Evolutionary conservation across 371 early-diverging fungal genomes (phyloP).

Genomic region (Nematocida major): DNA sequence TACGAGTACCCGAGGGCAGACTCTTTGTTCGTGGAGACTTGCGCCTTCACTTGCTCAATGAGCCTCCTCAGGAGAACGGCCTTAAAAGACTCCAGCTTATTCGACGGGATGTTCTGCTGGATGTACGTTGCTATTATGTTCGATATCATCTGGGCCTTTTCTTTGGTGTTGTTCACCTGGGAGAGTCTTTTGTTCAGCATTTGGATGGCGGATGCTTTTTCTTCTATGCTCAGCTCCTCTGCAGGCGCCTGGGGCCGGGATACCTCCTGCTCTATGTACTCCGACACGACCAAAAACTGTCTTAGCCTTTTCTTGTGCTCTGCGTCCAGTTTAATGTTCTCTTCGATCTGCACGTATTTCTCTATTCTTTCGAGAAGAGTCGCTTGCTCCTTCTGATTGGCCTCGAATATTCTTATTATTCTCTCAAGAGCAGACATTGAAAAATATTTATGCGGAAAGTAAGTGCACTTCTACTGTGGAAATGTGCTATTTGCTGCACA

Average conservation of each 20-base stretch:
- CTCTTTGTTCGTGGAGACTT: conserved; percentile 50
- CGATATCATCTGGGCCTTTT: conserved; percentile 25
- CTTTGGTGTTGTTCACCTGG: conserved; percentile 53
- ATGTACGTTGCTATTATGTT: conserved; percentile 40
- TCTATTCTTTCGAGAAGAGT: background rate
- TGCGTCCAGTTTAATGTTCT: background rate
- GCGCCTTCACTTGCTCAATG: conserved; percentile 54
- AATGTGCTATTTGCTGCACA: background rate
- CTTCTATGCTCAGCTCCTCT: background rate
- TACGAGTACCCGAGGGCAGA: conserved; percentile 50
- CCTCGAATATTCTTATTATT: conserved; percentile 2
- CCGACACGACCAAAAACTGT: background rate
- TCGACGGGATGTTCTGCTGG: background rate
- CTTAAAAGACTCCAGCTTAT: conserved; percentile 39
- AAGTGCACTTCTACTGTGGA: background rate
- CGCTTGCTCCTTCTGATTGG: conserved; percentile 1
- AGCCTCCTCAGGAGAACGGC: conserved; percentile 40
- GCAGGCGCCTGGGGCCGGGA: background rate
- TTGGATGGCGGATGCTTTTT: background rate
- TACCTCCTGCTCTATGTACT: conserved; percentile 2
- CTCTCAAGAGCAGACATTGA: conserved; percentile 32
- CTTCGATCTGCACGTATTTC: background rate
- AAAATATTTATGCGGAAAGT: conserved; percentile 28
- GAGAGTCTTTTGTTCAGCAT: conserved; percentile 58
- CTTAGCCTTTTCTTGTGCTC: background rate